Evolutionary conservation across 179 eudicot species (phyloP).

Genomic region (Monotropa hypopitys): DNA sequence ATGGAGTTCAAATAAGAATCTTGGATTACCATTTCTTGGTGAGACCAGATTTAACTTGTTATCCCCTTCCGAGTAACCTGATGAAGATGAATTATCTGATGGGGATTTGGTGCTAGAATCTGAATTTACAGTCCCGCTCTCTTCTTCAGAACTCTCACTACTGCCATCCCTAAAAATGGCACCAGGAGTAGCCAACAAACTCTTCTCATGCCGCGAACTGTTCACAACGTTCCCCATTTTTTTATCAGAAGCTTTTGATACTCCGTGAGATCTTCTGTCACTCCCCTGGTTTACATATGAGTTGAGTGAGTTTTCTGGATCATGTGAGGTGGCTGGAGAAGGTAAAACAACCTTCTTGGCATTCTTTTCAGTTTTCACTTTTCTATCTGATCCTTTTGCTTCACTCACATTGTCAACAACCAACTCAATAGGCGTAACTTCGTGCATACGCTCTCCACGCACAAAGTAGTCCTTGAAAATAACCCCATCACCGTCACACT

Average conservation of each 20-base stretch:
- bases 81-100: slow-evolving; percentile 38
- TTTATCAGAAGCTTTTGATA: slow-evolving; percentile 19
- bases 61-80: slow-evolving; percentile 41
- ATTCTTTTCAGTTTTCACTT: slow-evolving; percentile 19
- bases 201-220: slow-evolving; percentile 22
- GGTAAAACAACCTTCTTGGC: slow-evolving; percentile 13
- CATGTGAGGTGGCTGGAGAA: slow-evolving; percentile 17
- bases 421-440: slow-evolving; percentile 15
- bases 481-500: slow-evolving; percentile 15
- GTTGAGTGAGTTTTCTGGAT: slow-evolving; percentile 9
- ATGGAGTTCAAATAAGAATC: slow-evolving; percentile 1
- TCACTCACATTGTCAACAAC: slow-evolving; percentile 13
- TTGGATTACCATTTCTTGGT: slow-evolving; percentile 30
- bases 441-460: slow-evolving; percentile 2
- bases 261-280: slow-evolving; percentile 14
- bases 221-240: slow-evolving; percentile 14
- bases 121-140: slow-evolving; percentile 18
- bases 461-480: slow-evolving; percentile 24
- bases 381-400: slow-evolving; percentile 12
- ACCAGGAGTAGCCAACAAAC: slow-evolving; percentile 29
- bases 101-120: slow-evolving; percentile 38
- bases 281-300: slow-evolving; percentile 15
- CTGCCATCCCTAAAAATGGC: slow-evolving; percentile 38
- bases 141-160: slow-evolving; percentile 42
- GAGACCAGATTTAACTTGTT: slow-evolving; percentile 23